A percentile compares a stretch with the other conserved stretches of the same genome.
These are phyloP conservation scores for Triticum urartu DNA, from an alignment of 176 grass and related monocot genomes.

Conservation along the genomic window DNA sequence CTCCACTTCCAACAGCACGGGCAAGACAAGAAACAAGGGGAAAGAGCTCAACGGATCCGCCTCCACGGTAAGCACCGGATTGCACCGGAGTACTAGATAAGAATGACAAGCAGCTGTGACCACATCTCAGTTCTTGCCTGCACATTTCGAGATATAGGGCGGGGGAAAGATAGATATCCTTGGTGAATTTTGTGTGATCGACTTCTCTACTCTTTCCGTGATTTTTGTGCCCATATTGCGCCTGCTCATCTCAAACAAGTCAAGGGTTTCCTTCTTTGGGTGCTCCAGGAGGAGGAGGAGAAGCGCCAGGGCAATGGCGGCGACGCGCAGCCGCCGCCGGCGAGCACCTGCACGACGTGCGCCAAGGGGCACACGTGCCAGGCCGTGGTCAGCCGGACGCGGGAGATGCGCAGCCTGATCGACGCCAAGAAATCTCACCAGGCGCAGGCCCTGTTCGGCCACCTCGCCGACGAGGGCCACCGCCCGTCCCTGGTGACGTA, in stretches of 20 bases:
- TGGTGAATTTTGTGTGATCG: no score
- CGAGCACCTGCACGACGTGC: constrained; percentile 53
- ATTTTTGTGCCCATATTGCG: not conserved
- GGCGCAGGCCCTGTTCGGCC: constrained; percentile 49
- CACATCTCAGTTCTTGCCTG: no score
- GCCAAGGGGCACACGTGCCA: constrained; percentile 60
- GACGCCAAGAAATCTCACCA: constrained; percentile 62
- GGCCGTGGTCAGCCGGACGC: constrained; percentile 53
- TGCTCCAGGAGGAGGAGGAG: constrained; percentile 36
- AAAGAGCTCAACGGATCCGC: constrained; percentile 18
- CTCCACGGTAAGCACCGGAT: constrained; percentile 39
- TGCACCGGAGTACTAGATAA: not conserved
- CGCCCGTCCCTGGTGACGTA: constrained; percentile 81
- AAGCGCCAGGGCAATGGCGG: constrained; percentile 16
- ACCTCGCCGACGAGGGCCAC: constrained; percentile 68
- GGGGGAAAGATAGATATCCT: no score
- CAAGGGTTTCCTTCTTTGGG: not conserved
- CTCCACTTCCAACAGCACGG: constrained; percentile 34
- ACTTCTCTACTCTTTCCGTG: no score
- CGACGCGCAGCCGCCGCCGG: constrained; percentile 14
- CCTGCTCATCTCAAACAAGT: not conserved
- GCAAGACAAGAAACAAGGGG: constrained; percentile 29
- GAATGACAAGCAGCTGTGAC: no score
- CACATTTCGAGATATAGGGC: no score
- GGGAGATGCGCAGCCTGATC: constrained; percentile 69